phyloP scores from a whole-genome alignment of 768 basidiomycete genomes.

The Favolaschia claudopus region DNA sequence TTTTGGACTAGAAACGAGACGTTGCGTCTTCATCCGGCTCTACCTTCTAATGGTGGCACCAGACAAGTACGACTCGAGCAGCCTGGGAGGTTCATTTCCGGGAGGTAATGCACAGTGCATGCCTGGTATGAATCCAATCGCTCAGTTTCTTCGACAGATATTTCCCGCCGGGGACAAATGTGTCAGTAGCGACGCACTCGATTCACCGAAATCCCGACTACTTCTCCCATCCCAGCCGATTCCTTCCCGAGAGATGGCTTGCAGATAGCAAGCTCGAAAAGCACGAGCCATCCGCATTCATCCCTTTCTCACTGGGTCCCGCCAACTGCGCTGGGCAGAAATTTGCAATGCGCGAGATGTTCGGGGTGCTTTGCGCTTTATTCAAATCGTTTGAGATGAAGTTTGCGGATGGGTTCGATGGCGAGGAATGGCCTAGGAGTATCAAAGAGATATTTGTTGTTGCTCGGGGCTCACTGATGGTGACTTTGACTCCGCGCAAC shows the following conservation, averaged over 20 bases:
- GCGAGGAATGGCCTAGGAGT: slow-evolving; percentile 39
- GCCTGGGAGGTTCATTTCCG: not conserved
- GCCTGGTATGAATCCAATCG: not conserved
- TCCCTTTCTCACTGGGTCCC: slow-evolving; percentile 53
- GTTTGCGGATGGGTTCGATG: slow-evolving; percentile 42
- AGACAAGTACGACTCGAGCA: slow-evolving; percentile 28
- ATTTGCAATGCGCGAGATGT: slow-evolving; percentile 51
- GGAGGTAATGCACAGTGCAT: not conserved
- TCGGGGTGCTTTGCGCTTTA: slow-evolving; percentile 46
- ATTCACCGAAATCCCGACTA: slow-evolving; percentile 56
- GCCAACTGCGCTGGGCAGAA: slow-evolving; percentile 52
- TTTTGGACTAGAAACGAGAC: slow-evolving; percentile 51
- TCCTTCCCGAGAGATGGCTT: slow-evolving; percentile 52
- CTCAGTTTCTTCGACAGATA: slow-evolving; percentile 42
- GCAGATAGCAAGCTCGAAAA: slow-evolving; percentile 19
- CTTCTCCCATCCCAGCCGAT: slow-evolving; percentile 53
- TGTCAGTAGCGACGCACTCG: slow-evolving; percentile 51
- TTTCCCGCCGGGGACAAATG: slow-evolving; percentile 52
- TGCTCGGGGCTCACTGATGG: slow-evolving; percentile 39
- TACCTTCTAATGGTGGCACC: slow-evolving; percentile 51
- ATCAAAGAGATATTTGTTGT: slow-evolving; percentile 45
- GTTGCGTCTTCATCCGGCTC: slow-evolving; percentile 55
- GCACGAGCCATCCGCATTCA: slow-evolving; percentile 43
- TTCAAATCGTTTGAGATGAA: slow-evolving; percentile 46
- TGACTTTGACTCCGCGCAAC: slow-evolving; percentile 39